phyloP scores from a whole-genome alignment of 805 yeast species.

The Candida sithepensis region DNA sequence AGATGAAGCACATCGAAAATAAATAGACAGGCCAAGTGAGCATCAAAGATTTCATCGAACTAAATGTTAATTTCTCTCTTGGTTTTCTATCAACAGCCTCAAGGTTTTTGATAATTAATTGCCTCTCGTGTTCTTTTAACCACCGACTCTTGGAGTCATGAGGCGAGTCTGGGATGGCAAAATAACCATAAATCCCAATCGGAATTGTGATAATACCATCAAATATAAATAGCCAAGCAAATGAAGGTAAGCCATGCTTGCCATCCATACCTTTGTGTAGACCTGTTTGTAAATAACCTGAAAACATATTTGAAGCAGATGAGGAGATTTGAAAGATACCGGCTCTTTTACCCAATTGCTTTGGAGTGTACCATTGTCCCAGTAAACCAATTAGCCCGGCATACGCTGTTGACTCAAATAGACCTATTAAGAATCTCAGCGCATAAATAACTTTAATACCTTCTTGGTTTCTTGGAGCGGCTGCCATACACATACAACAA shows the following conservation, averaged over 20 bases:
- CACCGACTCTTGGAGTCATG: conserved; percentile 23
- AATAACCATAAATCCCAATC: conserved; percentile 55
- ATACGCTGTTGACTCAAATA: conserved; percentile 60
- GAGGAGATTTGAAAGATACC: conserved; percentile 60
- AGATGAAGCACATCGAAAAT: conserved; percentile 17
- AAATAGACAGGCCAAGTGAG: conserved; percentile 16
- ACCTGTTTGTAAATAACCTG: conserved; percentile 59
- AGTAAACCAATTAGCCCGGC: conserved; percentile 58
- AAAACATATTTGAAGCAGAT: conserved; percentile 53
- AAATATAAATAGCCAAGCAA: conserved; percentile 67
- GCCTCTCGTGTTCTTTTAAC: conserved; percentile 27
- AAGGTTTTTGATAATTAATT: conserved; percentile 13
- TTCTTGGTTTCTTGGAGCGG: conserved; percentile 29
- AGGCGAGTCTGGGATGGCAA: conserved; percentile 62
- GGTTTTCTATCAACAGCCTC: conserved; percentile 11
- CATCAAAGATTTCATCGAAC: conserved; percentile 9
- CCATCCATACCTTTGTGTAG: conserved; percentile 44
- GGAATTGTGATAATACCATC: conserved; percentile 56
- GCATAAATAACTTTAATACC: conserved; percentile 49
- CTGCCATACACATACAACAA: conserved; percentile 14
- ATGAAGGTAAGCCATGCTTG: conserved; percentile 47
- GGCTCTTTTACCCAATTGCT: conserved; percentile 56
- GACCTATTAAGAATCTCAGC: conserved; percentile 59
- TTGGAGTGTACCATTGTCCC: conserved; percentile 55
- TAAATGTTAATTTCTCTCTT: conserved; percentile 9